These are phyloP conservation scores for Pseudogymnoascus sp. DNA, from an alignment of 2,329 filamentous ascomycete species.

Conservation along the genomic window DNA sequence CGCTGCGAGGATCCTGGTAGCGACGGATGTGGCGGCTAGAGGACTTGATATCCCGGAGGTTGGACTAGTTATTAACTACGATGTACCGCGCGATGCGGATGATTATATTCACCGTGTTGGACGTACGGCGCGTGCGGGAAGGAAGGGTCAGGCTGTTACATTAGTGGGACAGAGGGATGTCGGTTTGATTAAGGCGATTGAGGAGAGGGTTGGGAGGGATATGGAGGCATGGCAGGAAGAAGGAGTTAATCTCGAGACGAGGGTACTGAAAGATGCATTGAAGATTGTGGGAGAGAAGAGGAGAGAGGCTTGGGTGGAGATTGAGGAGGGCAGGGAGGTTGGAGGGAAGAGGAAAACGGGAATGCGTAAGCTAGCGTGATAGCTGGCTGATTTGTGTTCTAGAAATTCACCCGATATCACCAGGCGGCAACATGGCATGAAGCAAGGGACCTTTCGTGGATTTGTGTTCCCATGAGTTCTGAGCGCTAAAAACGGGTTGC, in stretches of 20 bases:
- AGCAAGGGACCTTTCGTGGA: background rate
- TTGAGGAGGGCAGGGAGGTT: slow-evolving; percentile 87
- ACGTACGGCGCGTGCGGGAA: slow-evolving; percentile 85
- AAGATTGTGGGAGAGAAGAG: slow-evolving; percentile 92
- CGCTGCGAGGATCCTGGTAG: slow-evolving; percentile 81
- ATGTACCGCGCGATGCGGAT: slow-evolving; percentile 89
- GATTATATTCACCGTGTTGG: slow-evolving; percentile 97
- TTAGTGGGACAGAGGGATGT: slow-evolving; percentile 92
- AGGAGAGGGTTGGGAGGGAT: slow-evolving; percentile 66
- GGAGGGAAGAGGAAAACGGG: slow-evolving; percentile 67
- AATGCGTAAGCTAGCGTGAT: slow-evolving; percentile 40
- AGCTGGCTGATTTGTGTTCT: background rate
- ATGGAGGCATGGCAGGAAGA: slow-evolving; percentile 84
- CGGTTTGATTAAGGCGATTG: slow-evolving; percentile 80
- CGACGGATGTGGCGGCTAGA: slow-evolving; percentile 88
- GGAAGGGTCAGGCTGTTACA: slow-evolving; percentile 72
- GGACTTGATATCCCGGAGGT: slow-evolving; percentile 95
- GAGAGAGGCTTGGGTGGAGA: slow-evolving; percentile 78
- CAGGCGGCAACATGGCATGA: background rate
- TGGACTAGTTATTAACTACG: slow-evolving; percentile 85
- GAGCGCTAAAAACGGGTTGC: background rate
- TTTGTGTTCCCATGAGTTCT: background rate
- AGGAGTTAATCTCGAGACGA: slow-evolving; percentile 85
- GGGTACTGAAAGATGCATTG: slow-evolving; percentile 74
- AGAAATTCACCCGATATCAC: background rate